Percentiles rank a stretch among this genome's conserved stretches.
Conservation (phyloP, 2,329 filamentous ascomycete genomes). For the Colletotrichum endophyticum region DNA sequence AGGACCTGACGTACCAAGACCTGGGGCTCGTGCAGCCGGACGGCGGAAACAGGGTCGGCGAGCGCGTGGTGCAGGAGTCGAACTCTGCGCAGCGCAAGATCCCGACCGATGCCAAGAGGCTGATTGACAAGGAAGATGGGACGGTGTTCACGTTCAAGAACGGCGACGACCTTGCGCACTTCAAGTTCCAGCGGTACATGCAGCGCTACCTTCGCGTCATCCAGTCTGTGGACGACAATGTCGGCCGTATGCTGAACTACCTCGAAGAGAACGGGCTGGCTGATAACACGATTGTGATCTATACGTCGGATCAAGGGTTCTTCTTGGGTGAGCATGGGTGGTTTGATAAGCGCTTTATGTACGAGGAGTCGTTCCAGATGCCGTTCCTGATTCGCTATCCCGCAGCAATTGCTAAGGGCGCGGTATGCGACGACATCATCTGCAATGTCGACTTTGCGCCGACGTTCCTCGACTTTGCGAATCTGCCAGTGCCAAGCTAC, state of each 20-base stretch:
- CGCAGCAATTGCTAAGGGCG: conserved; percentile 38
- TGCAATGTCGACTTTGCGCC: conserved; percentile 61
- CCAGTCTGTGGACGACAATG: conserved; percentile 56
- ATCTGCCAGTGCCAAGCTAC: conserved; percentile 45
- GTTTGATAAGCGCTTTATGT: conserved; percentile 65
- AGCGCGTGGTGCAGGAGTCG: conserved; percentile 31
- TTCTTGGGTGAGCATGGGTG: conserved; percentile 62
- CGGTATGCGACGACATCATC: conserved; percentile 51
- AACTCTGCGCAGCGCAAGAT: conserved; percentile 30
- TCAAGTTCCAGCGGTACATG: conserved; percentile 64
- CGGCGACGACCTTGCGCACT: conserved; percentile 47
- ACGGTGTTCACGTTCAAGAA: conserved; percentile 49
- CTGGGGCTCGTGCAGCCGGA: conserved; percentile 53
- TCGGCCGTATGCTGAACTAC: conserved; percentile 51
- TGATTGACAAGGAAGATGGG: conserved; percentile 52
- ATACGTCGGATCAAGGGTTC: conserved; percentile 60
- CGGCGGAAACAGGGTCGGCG: conserved; percentile 45
- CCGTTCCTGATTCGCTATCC: conserved; percentile 56
- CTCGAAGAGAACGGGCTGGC: conserved; percentile 45
- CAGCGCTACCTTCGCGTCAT: conserved; percentile 59
- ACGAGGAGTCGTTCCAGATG: conserved; percentile 63
- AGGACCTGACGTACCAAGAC: conserved; percentile 57
- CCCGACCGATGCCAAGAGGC: conserved; percentile 25
- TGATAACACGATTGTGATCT: conserved; percentile 56
- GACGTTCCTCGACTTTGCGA: conserved; percentile 52